phyloP scores from a whole-genome alignment of 2,329 filamentous ascomycete species.

The Aphanocladium album region DNA sequence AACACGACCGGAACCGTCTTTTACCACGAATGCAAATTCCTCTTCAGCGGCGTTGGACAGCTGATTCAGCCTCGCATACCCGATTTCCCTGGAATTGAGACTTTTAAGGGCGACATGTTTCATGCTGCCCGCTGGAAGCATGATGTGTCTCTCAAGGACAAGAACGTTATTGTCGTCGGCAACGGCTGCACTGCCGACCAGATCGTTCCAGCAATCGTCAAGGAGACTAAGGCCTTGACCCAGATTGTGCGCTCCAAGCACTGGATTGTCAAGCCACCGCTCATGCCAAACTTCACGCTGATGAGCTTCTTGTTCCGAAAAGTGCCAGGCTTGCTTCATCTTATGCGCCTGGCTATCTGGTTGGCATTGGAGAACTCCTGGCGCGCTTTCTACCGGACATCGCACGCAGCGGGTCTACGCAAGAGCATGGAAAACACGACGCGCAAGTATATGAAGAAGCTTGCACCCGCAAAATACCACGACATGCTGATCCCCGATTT shows the following conservation, averaged over 20 bases:
- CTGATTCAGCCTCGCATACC: constrained; percentile 30
- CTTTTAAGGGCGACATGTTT: constrained; percentile 48
- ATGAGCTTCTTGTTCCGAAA: constrained; percentile 33
- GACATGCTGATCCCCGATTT: constrained; percentile 59
- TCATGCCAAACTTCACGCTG: constrained; percentile 16
- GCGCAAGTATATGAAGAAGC: constrained; percentile 37
- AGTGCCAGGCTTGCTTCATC: constrained; percentile 39
- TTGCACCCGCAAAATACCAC: constrained; percentile 55
- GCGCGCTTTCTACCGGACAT: constrained; percentile 35
- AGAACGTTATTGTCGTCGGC: constrained; percentile 49
- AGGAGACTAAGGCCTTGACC: constrained; percentile 30
- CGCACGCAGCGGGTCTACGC: constrained; percentile 31
- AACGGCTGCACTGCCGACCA: constrained; percentile 52
- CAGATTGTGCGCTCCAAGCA: constrained; percentile 39
- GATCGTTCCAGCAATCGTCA: constrained; percentile 41
- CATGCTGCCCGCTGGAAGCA: constrained; percentile 54
- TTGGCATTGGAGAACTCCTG: constrained; percentile 28
- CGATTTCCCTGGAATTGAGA: constrained; percentile 42
- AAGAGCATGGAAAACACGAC: constrained; percentile 30
- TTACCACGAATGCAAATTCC: constrained; percentile 35
- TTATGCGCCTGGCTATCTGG: constrained; percentile 41
- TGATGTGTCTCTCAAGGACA: constrained; percentile 41
- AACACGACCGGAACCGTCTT: constrained; percentile 19
- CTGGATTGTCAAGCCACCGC: constrained; percentile 35
- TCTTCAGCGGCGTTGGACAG: constrained; percentile 32